Evolutionary conservation across 371 early-diverging fungal species (phyloP), one percentile per base, ranked within the genome.

Genomic region (Rhizopus sp.): DNA sequence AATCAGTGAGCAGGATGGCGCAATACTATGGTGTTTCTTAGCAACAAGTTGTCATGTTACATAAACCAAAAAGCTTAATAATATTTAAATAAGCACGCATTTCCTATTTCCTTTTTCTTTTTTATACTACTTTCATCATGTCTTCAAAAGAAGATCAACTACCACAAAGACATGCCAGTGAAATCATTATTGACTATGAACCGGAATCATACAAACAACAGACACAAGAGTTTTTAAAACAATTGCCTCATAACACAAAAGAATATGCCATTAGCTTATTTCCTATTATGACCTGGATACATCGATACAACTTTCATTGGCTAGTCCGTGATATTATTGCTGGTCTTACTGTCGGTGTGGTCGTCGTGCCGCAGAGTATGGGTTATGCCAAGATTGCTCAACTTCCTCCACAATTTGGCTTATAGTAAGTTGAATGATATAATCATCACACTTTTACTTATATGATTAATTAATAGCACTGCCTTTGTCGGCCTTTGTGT

Each of bases 351-450:
- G 90, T 95, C n/a, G 94, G 92, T 31, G 73, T 91, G 29, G 87
- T 96, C 5, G 86, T 93, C 10, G 85, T 96, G 13, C 96, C 94
- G 16, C 96, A 95, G 61, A 82, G 84, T 59, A 87, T 92, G 88
- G 91, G 87, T 23, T 91, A 92, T 57, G 88, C 97, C 9, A 92
- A 88, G 64, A 77, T 96, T 6, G 95, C 94, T 1, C 70, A 74
- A 30, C 76, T 96, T 23, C 89, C 93, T 12, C 82, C 88, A 15
- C 82, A 94, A 71, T 92, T 91, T 69, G 96, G 95, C 8, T 75
- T 96, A 38, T 96, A 96, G 82, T 88, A 92, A 62, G 70, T 62
- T 23, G 23, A 23, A 23, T 23, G 23, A 23, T 23, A 23, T 23
- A 23, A 0, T 23, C 23, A 23, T 23, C 23, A 23, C 23, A 23